Evolutionary conservation across 73 alveolate species (phyloP).

Genomic region (Diophrys appendiculata): DNA sequence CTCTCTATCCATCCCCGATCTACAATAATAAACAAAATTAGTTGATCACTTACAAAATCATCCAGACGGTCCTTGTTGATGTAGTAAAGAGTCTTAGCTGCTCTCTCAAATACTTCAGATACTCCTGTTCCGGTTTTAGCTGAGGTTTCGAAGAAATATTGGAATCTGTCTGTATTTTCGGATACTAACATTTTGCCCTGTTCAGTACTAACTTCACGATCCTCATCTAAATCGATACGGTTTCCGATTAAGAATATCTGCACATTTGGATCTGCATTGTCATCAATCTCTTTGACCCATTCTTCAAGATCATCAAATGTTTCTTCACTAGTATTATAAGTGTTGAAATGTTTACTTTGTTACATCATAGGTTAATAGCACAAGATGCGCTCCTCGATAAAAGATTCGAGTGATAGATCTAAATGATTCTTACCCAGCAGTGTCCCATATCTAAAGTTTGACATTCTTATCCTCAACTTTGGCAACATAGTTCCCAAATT

Average conservation of each 20-base stretch:
- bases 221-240: constrained; percentile 62
- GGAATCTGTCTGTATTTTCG: neutral
- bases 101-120: constrained; percentile 40
- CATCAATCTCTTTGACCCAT: constrained; percentile 64
- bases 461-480: constrained; percentile 3
- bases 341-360: constrained; percentile 31
- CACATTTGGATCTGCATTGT: constrained; percentile 57
- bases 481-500: constrained; percentile 43
- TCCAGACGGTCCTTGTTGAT: neutral
- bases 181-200: neutral
- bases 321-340: constrained; percentile 28
- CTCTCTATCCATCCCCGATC: neutral
- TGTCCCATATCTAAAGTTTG: constrained; percentile 58
- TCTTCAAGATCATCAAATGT: constrained; percentile 49
- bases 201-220: neutral
- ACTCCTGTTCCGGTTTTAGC: constrained; percentile 79
- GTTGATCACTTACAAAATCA: too few species aligned
- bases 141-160: constrained; percentile 75
- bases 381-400: constrained; percentile 67
- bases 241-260: constrained; percentile 66
- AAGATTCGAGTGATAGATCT: constrained; percentile 55
- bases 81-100: constrained; percentile 31
- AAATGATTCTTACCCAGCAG: constrained; percentile 75
- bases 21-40: too few species aligned
- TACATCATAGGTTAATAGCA: constrained; percentile 61